Percentiles rank a stretch among this genome's conserved stretches.
Evolutionary conservation across 768 basidiomycete genomes (phyloP).

Genomic region (Pulveroboletus sp.): DNA sequence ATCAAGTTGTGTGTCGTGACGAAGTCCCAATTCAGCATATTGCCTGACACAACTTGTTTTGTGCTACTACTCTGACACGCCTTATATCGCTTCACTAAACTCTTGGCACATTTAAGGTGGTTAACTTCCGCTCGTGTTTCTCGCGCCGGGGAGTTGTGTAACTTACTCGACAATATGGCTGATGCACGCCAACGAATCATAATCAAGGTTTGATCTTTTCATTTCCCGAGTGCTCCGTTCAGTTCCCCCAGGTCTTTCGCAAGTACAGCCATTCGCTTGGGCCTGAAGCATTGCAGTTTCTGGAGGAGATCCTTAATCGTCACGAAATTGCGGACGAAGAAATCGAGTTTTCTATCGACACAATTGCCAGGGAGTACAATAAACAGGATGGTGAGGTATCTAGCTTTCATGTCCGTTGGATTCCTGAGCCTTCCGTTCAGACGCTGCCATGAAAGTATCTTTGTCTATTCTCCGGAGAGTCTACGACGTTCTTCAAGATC

Average conservation of each 20-base stretch:
- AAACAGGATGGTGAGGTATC: slow-evolving; percentile 72
- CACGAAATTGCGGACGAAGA: slow-evolving; percentile 72
- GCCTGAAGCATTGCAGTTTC: slow-evolving; percentile 67
- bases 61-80: no score
- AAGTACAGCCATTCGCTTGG: slow-evolving; percentile 88
- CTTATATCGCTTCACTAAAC: no score
- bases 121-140: not conserved
- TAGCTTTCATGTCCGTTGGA: not conserved
- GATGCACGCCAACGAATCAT: slow-evolving; percentile 39
- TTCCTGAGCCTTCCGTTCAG: slow-evolving; percentile 35
- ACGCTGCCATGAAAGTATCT: slow-evolving; percentile 82
- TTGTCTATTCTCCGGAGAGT: slow-evolving; percentile 64
- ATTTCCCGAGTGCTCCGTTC: not conserved
- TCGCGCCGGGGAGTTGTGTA: no score
- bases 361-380: slow-evolving; percentile 83
- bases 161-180: slow-evolving; percentile 27
- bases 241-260: slow-evolving; percentile 62
- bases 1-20: not conserved
- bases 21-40: slow-evolving; percentile 13
- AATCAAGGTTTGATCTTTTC: slow-evolving; percentile 37
- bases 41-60: no score
- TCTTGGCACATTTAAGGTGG: no score
- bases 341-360: slow-evolving; percentile 72
- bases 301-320: slow-evolving; percentile 67
- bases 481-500: slow-evolving; percentile 70